These are phyloP conservation scores for Sungouiella thailandica DNA, from an alignment of 805 yeast genomes.

Conservation along the genomic window DNA sequence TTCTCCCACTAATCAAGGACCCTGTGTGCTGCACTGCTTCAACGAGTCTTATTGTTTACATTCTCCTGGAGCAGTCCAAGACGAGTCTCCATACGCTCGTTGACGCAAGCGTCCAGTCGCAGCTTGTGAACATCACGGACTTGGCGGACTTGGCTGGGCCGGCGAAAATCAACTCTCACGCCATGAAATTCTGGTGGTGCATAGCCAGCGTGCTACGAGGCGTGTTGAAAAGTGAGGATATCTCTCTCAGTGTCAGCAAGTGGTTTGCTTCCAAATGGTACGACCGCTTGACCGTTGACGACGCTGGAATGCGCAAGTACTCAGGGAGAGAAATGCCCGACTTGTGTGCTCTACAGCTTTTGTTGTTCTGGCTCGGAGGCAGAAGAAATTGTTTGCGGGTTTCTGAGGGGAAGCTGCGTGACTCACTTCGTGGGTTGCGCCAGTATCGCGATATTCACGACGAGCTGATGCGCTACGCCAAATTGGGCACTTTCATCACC, in stretches of 20 bases:
- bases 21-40: conserved; percentile 21
- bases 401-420: too few relatives aligned
- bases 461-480: too few relatives aligned
- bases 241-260: conserved; percentile 28
- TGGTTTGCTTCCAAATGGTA: conserved; percentile 54
- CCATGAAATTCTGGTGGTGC: conserved; percentile 52
- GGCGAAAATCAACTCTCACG: conserved; percentile 35
- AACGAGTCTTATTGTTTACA: conserved; percentile 22
- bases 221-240: conserved; percentile 26
- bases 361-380: conserved; percentile 45
- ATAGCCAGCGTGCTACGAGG: conserved; percentile 22
- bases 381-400: too few relatives aligned
- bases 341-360: conserved; percentile 5
- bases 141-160: conserved; percentile 64
- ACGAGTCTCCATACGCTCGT: conserved; percentile 10
- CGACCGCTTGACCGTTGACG: conserved; percentile 5
- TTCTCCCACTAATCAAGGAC: conserved; percentile 34
- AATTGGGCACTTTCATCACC: too few relatives aligned
- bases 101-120: conserved; percentile 41
- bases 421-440: too few relatives aligned
- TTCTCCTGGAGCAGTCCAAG: conserved; percentile 9
- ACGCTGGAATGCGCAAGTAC: conserved; percentile 5
- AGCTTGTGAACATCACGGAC: conserved; percentile 47
- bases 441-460: too few relatives aligned
- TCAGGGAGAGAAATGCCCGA: background rate